These are phyloP conservation scores for Fragilariopsis cylindrus DNA, from an alignment of 108 stramenopile species.

Conservation along the genomic window DNA sequence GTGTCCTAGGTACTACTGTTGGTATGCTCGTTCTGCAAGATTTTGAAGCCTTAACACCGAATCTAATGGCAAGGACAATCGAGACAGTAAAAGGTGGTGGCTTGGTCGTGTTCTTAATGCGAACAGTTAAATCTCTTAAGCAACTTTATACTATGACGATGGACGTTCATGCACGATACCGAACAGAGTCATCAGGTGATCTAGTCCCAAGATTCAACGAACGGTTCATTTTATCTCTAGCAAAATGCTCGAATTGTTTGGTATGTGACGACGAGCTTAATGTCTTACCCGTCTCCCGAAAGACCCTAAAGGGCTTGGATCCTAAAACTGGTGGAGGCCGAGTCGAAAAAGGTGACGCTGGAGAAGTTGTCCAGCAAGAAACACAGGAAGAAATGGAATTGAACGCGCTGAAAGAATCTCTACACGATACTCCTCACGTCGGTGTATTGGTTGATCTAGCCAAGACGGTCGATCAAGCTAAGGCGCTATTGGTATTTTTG, in stretches of 20 bases:
- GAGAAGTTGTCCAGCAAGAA: slow-evolving; percentile 56
- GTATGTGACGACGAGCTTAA: slow-evolving; percentile 99
- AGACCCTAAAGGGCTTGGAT: slow-evolving; percentile 49
- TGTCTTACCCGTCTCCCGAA: slow-evolving; percentile 89
- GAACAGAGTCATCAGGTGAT: slow-evolving; percentile 88
- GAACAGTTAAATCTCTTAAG: slow-evolving; percentile 92
- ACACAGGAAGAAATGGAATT: slow-evolving; percentile 77
- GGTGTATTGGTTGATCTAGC: slow-evolving; percentile 91
- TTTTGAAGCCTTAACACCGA: slow-evolving; percentile 98
- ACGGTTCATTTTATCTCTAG: slow-evolving; percentile 95
- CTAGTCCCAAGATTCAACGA: slow-evolving; percentile 98
- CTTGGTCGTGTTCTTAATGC: slow-evolving; percentile 91
- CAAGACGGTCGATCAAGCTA: slow-evolving; percentile 96
- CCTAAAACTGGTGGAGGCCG: slow-evolving; percentile 11
- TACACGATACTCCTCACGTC: slow-evolving; percentile 92
- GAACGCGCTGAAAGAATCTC: slow-evolving; percentile 79
- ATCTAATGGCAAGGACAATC: slow-evolving; percentile 96
- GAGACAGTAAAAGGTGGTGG: slow-evolving; percentile 99
- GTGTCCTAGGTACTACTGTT: slow-evolving; percentile 95
- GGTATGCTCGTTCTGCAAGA: slow-evolving; percentile 97
- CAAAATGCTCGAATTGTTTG: slow-evolving; percentile 85
- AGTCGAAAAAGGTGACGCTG: slow-evolving; percentile 54
- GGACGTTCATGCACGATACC: slow-evolving; percentile 98
- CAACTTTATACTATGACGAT: slow-evolving; percentile 98
- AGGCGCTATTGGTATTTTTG: slow-evolving; percentile 90